A percentile compares a stretch with the other conserved stretches of the same genome.
phyloP scores from a whole-genome alignment of 108 stramenopile genomes.

The Mayamaea pseudoterrestris region DNA sequence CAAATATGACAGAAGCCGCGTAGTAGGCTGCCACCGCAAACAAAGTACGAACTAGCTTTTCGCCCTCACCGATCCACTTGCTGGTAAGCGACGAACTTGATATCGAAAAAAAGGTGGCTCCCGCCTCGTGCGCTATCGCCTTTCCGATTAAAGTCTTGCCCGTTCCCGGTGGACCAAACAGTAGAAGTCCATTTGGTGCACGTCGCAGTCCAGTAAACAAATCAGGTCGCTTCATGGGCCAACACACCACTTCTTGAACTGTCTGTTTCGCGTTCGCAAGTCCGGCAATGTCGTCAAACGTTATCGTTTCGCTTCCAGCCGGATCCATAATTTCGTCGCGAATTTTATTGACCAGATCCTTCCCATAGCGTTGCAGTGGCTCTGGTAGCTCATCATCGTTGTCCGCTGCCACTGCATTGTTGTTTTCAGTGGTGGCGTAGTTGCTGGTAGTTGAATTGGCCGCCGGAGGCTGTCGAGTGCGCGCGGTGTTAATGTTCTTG shows the following conservation, averaged over 20 bases:
- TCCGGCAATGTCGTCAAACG: conserved; percentile 90
- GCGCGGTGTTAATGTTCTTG: background rate
- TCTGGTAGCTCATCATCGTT: conserved; percentile 80
- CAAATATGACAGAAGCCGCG: conserved; percentile 88
- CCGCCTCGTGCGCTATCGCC: conserved; percentile 94
- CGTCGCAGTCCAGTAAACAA: conserved; percentile 84
- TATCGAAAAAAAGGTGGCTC: conserved; percentile 97
- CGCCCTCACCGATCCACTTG: conserved; percentile 99
- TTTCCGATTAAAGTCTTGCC: conserved; percentile 90
- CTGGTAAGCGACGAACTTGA: conserved; percentile 94
- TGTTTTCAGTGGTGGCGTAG: conserved; percentile 5
- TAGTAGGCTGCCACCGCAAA: conserved; percentile 93
- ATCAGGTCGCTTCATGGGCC: conserved; percentile 89
- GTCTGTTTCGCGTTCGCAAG: conserved; percentile 76
- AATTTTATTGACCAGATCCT: conserved; percentile 80
- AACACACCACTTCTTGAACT: conserved; percentile 79
- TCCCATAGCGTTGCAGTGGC: conserved; percentile 67
- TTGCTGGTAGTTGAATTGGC: background rate
- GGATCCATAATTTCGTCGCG: conserved; percentile 71
- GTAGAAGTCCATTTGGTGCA: conserved; percentile 75
- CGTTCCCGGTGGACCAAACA: conserved; percentile 70
- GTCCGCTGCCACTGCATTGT: conserved; percentile 10
- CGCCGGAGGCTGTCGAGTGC: background rate
- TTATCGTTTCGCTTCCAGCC: conserved; percentile 44
- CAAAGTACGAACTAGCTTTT: conserved; percentile 92